Evolutionary conservation across 2,329 filamentous ascomycete species (phyloP), one percentile per base, ranked within the genome.

Genomic region (Beauveria varroae): DNA sequence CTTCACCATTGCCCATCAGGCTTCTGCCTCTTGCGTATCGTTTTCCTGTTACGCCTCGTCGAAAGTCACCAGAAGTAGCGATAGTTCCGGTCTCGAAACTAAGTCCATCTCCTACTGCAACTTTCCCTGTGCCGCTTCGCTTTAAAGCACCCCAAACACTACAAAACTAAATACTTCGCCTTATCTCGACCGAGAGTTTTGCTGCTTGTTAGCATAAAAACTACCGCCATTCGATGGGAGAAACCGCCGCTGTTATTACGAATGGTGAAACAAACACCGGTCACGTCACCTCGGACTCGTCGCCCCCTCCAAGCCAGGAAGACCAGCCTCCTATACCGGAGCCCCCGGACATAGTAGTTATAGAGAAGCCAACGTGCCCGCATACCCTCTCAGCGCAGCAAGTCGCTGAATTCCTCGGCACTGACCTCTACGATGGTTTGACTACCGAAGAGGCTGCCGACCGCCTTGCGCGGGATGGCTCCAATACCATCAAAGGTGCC

Each of bases 401-500:
- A 46, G 73, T 76, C 60, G 74, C 74, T 61, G 67, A 66, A 50
- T 67, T 68, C 57, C 73, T 81, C 67, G 70, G 73, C 62, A 79
- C 79, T 64, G 71, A 78, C 66, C 66, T 75, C 63, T 70, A 77
- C 60, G 69, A 88, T 86, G 88, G 88, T 70, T 79, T 91, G 76
- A 81, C 79, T 71, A 75, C 73, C 68, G 71, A 77, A 67, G 86
- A 90, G 73, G 87, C 87, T 65, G 79, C 81, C 73, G 78, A 79
- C 76, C 87, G 87, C 72, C 80, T 90, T 69, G 75, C 76, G 73
- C 79, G 81, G 71, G 78, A 89, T 81, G 88, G 88, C 67, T 81
- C 83, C 67, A 91, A 91, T 77, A 82, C 81, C 71, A 83, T 91
- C 78, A 84, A 87, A 75, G 84, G 85, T 75, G 84, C 86, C 78